These are phyloP conservation scores for Suhomyces xylopsoci DNA, from an alignment of 805 yeast genomes.

Conservation along the genomic window DNA sequence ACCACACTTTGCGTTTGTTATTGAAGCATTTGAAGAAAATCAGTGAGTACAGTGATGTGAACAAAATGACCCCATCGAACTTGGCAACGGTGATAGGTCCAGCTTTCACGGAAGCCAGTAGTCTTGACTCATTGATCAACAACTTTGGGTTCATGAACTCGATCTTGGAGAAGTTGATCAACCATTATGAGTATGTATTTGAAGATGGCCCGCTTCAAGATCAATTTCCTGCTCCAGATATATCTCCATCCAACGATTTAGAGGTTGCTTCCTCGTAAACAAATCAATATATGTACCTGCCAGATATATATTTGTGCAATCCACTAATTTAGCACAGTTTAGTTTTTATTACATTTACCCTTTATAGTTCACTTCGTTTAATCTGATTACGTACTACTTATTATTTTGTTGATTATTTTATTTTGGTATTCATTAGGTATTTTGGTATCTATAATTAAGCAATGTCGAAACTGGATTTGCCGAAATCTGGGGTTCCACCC, in stretches of 20 bases:
- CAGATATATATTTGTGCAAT: too few species aligned
- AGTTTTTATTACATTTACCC: neutral
- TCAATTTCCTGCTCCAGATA: neutral
- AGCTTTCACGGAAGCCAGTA: conserved; percentile 54
- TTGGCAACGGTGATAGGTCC: conserved; percentile 85
- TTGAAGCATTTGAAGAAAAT: conserved; percentile 68
- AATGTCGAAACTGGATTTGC: conserved; percentile 23
- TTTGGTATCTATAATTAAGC: conserved; percentile 14
- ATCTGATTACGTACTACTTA: neutral
- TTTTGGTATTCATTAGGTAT: neutral
- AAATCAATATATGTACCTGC: neutral
- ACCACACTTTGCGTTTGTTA: conserved; percentile 62
- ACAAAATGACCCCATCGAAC: conserved; percentile 87
- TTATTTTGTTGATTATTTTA: neutral
- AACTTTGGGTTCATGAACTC: conserved; percentile 56
- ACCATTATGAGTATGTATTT: conserved; percentile 41
- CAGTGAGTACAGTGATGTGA: conserved; percentile 60
- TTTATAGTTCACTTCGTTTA: neutral
- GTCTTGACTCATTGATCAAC: conserved; percentile 43
- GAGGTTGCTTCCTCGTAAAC: neutral
- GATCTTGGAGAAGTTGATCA: conserved; percentile 49
- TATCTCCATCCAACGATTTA: neutral
- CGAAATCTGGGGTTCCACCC: conserved; percentile 43
- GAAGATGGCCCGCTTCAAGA: conserved; percentile 11
- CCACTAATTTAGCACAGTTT: neutral